Evolutionary conservation across 192 early-diverging fungal genomes (phyloP), one percentile per base, ranked within the genome.

Genomic region (Coemansia sp.): DNA sequence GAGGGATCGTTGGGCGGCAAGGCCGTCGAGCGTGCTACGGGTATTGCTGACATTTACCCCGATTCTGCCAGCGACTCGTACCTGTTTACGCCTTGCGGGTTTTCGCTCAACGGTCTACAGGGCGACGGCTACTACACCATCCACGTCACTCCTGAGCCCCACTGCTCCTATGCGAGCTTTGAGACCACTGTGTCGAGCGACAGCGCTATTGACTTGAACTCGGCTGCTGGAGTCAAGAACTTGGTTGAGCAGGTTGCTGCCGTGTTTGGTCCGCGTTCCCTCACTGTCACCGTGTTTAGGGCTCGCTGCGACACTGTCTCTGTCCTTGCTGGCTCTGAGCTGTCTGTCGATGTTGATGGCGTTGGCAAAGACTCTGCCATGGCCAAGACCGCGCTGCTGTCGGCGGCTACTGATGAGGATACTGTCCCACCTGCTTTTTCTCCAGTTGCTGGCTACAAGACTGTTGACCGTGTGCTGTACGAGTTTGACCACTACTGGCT

Each of bases 91-190:
- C 97, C 97, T 9, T 99, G 97, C 73, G 97, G 97, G 0, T 99
- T 96, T 75, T 97, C 96, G 22, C 89, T 94, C 63, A 99, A 99
- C 75, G 96, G 93, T 6, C 74, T 98, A 3, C 77, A 82, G 43
- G 82, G 91, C 9, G 94, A 93, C 49, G 90, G 88, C 29, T 96
- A 99, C 85, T 99, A 93, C 76, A 99, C 94, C 20, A 94, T 98
- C 78, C 97, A 99, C 70, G 97, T 99, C 18, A 99, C 97, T 20
- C 97, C 97, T 13, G 97, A 99, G 79, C 91, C 89, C n/a, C 85
- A 89, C 68, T 99, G 95, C 91, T 99, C 97, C 22, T 99, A 99
- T 73, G 97, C 97, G n/a, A 96, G 94, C 43, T 97, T 98, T 81
- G 97, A 99, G 78, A 96, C 95, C 41, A 96, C 93, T 69, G 89